Conservation (phyloP, 2,329 filamentous ascomycete genomes). For the Dactylellina drechsleri region DNA sequence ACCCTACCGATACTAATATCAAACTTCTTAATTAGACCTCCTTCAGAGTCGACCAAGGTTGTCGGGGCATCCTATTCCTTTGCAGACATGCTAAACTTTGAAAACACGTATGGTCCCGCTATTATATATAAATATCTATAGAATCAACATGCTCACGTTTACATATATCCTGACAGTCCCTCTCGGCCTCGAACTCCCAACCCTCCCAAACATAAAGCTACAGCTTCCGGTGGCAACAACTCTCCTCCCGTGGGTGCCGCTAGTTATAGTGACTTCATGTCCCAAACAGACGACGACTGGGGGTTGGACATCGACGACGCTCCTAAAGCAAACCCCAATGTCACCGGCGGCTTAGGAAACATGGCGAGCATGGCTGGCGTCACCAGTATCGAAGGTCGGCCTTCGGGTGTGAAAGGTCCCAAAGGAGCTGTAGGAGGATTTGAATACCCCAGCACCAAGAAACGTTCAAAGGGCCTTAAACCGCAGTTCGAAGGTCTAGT, state of each 20-base stretch:
- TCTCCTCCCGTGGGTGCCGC: conserved; percentile 67
- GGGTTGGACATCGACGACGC: conserved; percentile 74
- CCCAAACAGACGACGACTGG: conserved; percentile 85
- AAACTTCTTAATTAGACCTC: conserved; percentile 47
- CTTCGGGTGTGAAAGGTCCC: conserved; percentile 34
- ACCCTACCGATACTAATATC: conserved; percentile 9
- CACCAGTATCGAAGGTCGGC: conserved; percentile 51
- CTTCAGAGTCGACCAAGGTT: conserved; percentile 64
- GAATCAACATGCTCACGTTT: conserved; percentile 20
- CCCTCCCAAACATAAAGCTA: conserved; percentile 67
- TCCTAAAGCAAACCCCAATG: conserved; percentile 24
- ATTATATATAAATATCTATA: background rate
- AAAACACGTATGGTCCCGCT: conserved; percentile 71
- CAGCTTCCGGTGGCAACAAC: conserved; percentile 61
- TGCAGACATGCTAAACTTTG: conserved; percentile 90
- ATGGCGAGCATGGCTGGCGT: conserved; percentile 53
- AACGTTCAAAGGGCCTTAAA: conserved; percentile 83
- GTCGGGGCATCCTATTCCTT: conserved; percentile 97
- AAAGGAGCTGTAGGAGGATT: conserved; percentile 44
- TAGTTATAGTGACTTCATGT: conserved; percentile 82
- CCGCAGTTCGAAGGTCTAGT: conserved; percentile 98
- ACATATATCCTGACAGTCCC: conserved; percentile 8
- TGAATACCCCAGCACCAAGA: conserved; percentile 57
- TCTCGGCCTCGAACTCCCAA: conserved; percentile 62
- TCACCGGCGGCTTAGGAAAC: conserved; percentile 46